These are phyloP conservation scores for Podospora pseudopauciseta DNA, from an alignment of 495 filamentous ascomycete genomes.

Conservation along the genomic window DNA sequence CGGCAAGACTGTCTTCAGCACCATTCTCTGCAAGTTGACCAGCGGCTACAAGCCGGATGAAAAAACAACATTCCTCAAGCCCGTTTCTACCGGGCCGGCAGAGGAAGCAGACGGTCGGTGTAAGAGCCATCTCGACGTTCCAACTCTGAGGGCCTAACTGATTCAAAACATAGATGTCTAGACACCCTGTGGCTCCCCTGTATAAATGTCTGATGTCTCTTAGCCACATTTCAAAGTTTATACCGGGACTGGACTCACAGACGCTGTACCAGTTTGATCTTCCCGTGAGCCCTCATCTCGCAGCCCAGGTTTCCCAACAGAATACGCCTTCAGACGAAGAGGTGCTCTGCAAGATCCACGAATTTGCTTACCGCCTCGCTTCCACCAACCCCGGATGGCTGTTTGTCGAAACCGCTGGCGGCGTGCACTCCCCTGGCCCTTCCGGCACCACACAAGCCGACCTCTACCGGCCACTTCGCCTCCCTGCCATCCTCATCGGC, in stretches of 20 bases:
- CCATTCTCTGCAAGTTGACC: slow-evolving; percentile 61
- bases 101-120: slow-evolving; percentile 67
- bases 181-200: background rate
- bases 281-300: slow-evolving; percentile 71
- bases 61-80: slow-evolving; percentile 64
- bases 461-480: slow-evolving; percentile 63
- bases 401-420: slow-evolving; percentile 73
- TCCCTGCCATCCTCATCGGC: slow-evolving; percentile 68
- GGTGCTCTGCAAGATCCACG: slow-evolving; percentile 46
- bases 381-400: slow-evolving; percentile 41
- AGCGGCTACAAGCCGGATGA: slow-evolving; percentile 39
- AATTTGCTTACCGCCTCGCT: slow-evolving; percentile 42
- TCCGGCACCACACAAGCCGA: slow-evolving; percentile 73
- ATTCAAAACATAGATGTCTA: slow-evolving; percentile 7
- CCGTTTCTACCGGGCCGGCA: slow-evolving; percentile 66
- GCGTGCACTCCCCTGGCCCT: slow-evolving; percentile 69
- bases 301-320: slow-evolving; percentile 41
- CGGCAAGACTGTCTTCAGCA: slow-evolving; percentile 73
- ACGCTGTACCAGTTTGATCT: slow-evolving; percentile 68
- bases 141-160: background rate
- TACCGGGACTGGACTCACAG: slow-evolving; percentile 40
- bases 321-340: slow-evolving; percentile 47
- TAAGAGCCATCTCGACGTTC: slow-evolving; percentile 11
- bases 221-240: slow-evolving; percentile 57
- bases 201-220: slow-evolving; percentile 2